Conservation (phyloP, 345 rosid species). For the Acer campestre region DNA sequence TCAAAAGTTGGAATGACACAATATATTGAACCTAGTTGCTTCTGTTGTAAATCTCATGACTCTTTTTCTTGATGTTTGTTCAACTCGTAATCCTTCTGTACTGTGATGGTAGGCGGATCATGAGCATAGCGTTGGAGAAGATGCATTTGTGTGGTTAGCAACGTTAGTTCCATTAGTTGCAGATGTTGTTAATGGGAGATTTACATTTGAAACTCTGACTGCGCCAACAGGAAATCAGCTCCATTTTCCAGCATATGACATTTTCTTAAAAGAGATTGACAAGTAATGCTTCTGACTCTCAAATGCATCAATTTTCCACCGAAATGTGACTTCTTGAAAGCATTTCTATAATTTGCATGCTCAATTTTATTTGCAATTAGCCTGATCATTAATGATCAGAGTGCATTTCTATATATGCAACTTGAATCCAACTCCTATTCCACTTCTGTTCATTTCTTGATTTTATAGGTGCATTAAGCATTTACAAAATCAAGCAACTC, state of each 20-base stretch:
- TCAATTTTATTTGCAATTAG: no score
- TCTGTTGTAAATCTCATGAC: neutral
- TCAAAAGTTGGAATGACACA: no score
- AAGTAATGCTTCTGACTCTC: constrained; percentile 42
- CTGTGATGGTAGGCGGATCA: constrained; percentile 59
- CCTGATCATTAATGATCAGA: no score
- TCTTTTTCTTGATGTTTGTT: neutral
- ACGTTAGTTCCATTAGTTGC: constrained; percentile 66
- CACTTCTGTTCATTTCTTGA: constrained; percentile 3
- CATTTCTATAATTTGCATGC: neutral
- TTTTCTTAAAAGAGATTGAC: constrained; percentile 70
- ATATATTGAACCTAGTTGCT: neutral
- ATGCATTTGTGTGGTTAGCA: constrained; percentile 79
- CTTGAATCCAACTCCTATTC: neutral
- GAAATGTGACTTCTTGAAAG: neutral
- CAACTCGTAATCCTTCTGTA: neutral
- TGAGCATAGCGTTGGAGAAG: constrained; percentile 76
- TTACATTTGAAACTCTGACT: constrained; percentile 82
- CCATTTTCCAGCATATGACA: constrained; percentile 81
- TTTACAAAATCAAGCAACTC: constrained; percentile 69
- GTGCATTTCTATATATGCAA: neutral
- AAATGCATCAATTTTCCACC: neutral
- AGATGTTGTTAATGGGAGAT: constrained; percentile 73
- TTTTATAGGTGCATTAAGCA: constrained; percentile 64
- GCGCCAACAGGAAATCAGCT: constrained; percentile 69